Evolutionary conservation across 805 yeast species (phyloP), one percentile per base, ranked within the genome.

Genomic region (Pichia insulana): DNA sequence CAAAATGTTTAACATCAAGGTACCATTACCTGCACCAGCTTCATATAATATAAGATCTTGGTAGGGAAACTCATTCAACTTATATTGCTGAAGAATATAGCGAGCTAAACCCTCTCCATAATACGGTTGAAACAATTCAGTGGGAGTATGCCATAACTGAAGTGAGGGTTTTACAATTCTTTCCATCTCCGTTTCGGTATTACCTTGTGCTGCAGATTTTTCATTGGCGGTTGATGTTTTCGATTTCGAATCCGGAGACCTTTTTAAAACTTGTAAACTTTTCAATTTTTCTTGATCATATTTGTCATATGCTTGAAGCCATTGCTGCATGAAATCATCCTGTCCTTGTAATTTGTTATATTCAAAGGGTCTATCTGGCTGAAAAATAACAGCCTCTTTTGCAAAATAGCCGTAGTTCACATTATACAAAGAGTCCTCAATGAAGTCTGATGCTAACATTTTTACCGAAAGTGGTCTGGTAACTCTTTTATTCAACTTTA

Each of bases 11-110:
- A 70, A 58, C 95, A 87, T 86, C 46, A 86, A 61, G 0, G 94
- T 85, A 34, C 95, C 95, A 54, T 86, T 86, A 50, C 95, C 95
- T 17, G 88, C 95, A 45, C 95, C 96, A 70, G 84, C 76, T 61
- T 87, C 96, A 61, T 85, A 87, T 20, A 86, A 83, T 7, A 76
- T 70, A 37, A 90, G 64, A 55, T 84, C 88, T 34, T 72, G 68
- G 53, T 80, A 79, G 1, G 89, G 90, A 51, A 76, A 82, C 34
- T 73, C 64, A 48, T 80, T 79, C 50, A 78, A 63, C 58, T 79
- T 78, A 57, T 81, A 83, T 56, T 83, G 80, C 8, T 78, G 80
- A 42, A 86, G 62, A 16, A 89, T 63, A 61, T 86, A 83, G 42
- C 89, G 66, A 0, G 96, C 96, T 43, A 90, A 64, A 0, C 94